Evolutionary conservation across 2,329 filamentous ascomycete species (phyloP).

Genomic region (Paracamarosporium sp.): DNA sequence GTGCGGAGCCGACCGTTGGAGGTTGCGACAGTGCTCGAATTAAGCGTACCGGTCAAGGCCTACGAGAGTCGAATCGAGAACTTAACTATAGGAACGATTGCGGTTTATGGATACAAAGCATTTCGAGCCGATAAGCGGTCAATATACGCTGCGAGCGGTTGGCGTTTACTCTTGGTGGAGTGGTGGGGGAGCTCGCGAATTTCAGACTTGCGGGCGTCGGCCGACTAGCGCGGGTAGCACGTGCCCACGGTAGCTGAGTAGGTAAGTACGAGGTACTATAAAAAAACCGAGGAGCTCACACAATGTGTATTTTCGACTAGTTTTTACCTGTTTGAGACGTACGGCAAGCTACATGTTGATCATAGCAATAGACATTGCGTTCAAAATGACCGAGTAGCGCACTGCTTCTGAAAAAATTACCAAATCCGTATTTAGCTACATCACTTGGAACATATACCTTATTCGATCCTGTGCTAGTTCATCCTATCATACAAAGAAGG

Average conservation of each 20-base stretch:
- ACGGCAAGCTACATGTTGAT: too few species aligned
- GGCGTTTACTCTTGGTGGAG: neutral
- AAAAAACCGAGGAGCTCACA: slow-evolving; percentile 2
- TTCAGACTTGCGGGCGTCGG: slow-evolving; percentile 27
- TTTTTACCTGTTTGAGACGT: too few species aligned
- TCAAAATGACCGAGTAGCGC: too few species aligned
- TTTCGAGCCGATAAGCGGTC: neutral
- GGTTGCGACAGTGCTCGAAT: slow-evolving; percentile 1
- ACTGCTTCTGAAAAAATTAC: too few species aligned
- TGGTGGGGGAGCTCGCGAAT: slow-evolving; percentile 42
- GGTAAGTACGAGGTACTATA: neutral
- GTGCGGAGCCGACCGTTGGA: slow-evolving; percentile 10
- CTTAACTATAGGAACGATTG: neutral
- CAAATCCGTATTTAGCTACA: too few species aligned
- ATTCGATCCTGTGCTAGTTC: too few species aligned
- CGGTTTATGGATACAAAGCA: neutral
- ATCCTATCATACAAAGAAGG: too few species aligned
- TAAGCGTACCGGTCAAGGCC: slow-evolving; percentile 1
- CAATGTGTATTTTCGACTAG: too few species aligned
- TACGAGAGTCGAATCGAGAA: neutral
- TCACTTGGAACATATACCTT: too few species aligned
- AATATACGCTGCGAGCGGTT: neutral
- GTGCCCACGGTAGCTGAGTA: slow-evolving; percentile 4
- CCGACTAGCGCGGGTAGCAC: slow-evolving; percentile 27
- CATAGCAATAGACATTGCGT: too few species aligned